Evolutionary conservation across 345 rosid species (phyloP), one percentile per base, ranked within the genome.

Genomic region (Pugionium cornutum): DNA sequence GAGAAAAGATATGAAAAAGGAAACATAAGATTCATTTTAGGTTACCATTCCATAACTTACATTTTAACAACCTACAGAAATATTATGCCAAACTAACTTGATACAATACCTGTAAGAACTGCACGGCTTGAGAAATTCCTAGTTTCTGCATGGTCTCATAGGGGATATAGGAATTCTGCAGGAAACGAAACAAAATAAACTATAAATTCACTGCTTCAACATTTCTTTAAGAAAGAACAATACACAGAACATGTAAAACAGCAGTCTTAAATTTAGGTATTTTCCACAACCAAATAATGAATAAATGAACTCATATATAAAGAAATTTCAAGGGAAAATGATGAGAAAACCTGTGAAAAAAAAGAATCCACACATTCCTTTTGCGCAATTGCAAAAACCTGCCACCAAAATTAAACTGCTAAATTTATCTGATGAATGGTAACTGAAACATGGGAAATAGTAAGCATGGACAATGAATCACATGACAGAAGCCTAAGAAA

Each of bases 341-440:
- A 41, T 45, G 39, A 44, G 7, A 78, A 63, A 67, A 92, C 99
- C 99, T 89, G 99, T 28, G 96, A 92, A 70, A 88, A 89, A 75
- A 83, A 83, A 43, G 99, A 89, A 76, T 88, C 96, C 29, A 90
- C 81, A 33, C 99, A 88, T 74, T 92, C 97, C 82, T 78, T 88
- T 75, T 92, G 99, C 53, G 96, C 96, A 75, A 55, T 73, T 51
- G 99, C 85, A 68, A 92, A 92, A 64, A 84, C 96, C 99, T 92
- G 90, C 58, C 4, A 66, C 34, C 28, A 62, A 54, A 53, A 67
- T 47, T 3, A 60, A 73, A 47, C 37, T 18, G 39, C 39, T 6
- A 37, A 53, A 9, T 53, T 37, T 66, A 40, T 37, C 35, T 9
- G 18, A 66, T 39, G 62, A 66, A 58, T 52, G 4, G 34, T 43